phyloP scores from a whole-genome alignment of 2,329 filamentous ascomycete species.

The Lachnellula subtilissima region DNA sequence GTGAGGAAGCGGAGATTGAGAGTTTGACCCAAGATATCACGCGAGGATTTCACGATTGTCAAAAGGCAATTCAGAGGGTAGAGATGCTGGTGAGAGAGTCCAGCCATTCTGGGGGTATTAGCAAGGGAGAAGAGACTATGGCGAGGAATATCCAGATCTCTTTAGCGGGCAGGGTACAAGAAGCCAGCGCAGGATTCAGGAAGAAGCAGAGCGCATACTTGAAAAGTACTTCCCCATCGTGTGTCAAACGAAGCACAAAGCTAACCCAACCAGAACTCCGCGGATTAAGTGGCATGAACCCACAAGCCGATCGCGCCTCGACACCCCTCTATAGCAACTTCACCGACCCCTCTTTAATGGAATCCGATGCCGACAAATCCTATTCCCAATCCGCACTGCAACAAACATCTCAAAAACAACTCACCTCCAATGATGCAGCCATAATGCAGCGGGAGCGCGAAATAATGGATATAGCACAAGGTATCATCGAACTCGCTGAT shows the following conservation, averaged over 20 bases:
- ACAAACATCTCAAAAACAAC: slow-evolving; percentile 60
- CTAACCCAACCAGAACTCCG: slow-evolving; percentile 57
- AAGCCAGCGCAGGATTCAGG: slow-evolving; percentile 84
- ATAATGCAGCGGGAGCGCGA: slow-evolving; percentile 92
- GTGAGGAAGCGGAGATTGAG: slow-evolving; percentile 89
- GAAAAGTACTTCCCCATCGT: slow-evolving; percentile 60
- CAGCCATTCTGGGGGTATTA: slow-evolving; percentile 66
- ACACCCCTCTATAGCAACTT: slow-evolving; percentile 54
- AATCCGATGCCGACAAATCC: slow-evolving; percentile 88
- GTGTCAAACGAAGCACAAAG: background rate
- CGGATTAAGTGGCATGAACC: slow-evolving; percentile 60
- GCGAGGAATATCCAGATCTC: slow-evolving; percentile 93
- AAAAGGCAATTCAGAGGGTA: slow-evolving; percentile 80
- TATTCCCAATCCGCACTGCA: slow-evolving; percentile 88
- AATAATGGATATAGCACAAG: slow-evolving; percentile 96
- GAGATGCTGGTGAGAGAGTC: slow-evolving; percentile 83
- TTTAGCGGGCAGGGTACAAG: slow-evolving; percentile 80
- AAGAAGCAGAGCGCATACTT: slow-evolving; percentile 97
- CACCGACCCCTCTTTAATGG: slow-evolving; percentile 80
- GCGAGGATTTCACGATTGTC: slow-evolving; percentile 81
- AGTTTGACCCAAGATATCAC: slow-evolving; percentile 86
- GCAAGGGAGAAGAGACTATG: slow-evolving; percentile 86
- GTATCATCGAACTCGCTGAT: slow-evolving; percentile 94
- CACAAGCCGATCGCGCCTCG: slow-evolving; percentile 48
- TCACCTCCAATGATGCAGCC: slow-evolving; percentile 72